Evolutionary conservation across 768 basidiomycete species (phyloP), one percentile per base, ranked within the genome.

Genomic region (Boletus rufocinnamomeus): DNA sequence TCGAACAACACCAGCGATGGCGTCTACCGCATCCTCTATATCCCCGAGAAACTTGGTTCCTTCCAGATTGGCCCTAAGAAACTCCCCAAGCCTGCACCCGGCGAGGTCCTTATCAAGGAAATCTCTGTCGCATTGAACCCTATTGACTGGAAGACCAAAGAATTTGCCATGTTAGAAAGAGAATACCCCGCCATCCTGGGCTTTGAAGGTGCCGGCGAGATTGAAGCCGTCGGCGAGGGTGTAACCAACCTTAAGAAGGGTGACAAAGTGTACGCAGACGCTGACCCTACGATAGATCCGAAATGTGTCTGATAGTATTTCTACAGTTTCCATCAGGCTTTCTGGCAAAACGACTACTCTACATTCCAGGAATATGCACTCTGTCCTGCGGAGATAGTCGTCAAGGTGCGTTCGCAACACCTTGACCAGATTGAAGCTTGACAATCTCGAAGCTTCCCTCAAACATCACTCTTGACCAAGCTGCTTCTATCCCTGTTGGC

Each of bases 41-140:
- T 44, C 23, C 43, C 14, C 43, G 23, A 44, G 43, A 25, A 44
- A 13, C 13, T 40, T 14, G 47, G 55, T 5, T 41, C 40, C 27
- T 35, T 58, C 27, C 11, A 25, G 38, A 34, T 54, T 19, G 37
- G 44, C 43, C n/a, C 40, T 17, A 52, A 45, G 30, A 58, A 61
- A 0, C 62, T 77, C 2, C 72, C 69, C 1, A 60, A 60, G 17
- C 78, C 79, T 6, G 73, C 74, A 1, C 68, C 75, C 1, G 74
- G 73, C 19, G 77, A 80, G 49, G 48, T 82, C 34, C 64, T 81
- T 38, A 69, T 80, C 62, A 76, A 75, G 58, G 60, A 79, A 28
- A 54, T 72, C 34, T 69, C 79, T 2, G 71, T 76, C 0, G 72
- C 74, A 2, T 57, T 82, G 37, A 80, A 81, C 59, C 81, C 80